These are phyloP conservation scores for Fusarium bulbicola DNA, from an alignment of 2,329 filamentous ascomycete genomes.

Conservation along the genomic window DNA sequence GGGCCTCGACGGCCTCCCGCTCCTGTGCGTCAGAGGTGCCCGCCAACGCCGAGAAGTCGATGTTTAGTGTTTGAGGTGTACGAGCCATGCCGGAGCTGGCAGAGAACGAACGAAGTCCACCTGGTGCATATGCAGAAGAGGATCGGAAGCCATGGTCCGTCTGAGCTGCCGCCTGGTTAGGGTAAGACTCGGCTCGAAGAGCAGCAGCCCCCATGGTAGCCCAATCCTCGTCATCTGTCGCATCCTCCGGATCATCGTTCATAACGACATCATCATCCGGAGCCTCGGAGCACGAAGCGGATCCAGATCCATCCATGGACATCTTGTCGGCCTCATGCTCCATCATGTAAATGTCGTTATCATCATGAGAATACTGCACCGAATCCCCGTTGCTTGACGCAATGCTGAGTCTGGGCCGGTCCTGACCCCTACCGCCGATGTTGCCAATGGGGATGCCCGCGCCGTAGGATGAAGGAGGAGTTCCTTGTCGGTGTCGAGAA, in stretches of 20 bases:
- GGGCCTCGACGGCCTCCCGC: constrained; percentile 82
- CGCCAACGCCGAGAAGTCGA: constrained; percentile 62
- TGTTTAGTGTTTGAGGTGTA: constrained; percentile 60
- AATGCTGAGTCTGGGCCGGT: constrained; percentile 59
- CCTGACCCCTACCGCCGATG: constrained; percentile 53
- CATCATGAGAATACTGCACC: constrained; percentile 77
- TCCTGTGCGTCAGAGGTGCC: constrained; percentile 74
- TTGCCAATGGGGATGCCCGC: constrained; percentile 67
- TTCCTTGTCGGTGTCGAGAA: constrained; percentile 55
- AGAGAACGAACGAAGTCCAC: constrained; percentile 60
- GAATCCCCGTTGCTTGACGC: constrained; percentile 75
- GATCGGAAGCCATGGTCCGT: constrained; percentile 55
- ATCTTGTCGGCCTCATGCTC: constrained; percentile 94
- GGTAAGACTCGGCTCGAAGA: constrained; percentile 74
- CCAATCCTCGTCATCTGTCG: constrained; percentile 97
- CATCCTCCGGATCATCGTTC: constrained; percentile 82
- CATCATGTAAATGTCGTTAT: constrained; percentile 71
- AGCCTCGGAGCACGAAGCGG: constrained; percentile 80
- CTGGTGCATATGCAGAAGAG: constrained; percentile 59
- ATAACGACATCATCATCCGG: constrained; percentile 72
- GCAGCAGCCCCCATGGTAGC: constrained; percentile 87
- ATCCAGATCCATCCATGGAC: constrained; percentile 78
- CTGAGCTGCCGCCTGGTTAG: constrained; percentile 64
- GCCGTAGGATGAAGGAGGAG: constrained; percentile 54
- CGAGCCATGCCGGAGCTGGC: constrained; percentile 62